Percentiles rank a stretch among this genome's conserved stretches.
phyloP scores from a whole-genome alignment of 2,329 filamentous ascomycete species.

The Dothiorella sarmentorum region DNA sequence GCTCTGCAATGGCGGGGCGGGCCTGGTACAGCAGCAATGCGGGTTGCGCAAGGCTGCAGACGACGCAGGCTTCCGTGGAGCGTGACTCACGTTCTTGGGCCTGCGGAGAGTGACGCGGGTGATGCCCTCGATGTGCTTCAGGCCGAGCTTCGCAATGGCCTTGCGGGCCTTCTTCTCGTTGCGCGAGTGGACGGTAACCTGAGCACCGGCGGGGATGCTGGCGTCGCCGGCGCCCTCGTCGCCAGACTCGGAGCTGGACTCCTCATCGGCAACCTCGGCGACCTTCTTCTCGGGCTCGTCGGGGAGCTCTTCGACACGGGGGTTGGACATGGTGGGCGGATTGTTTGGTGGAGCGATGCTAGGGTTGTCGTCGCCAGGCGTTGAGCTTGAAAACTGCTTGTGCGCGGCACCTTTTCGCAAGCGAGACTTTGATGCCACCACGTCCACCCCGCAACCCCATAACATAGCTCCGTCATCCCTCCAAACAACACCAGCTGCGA shows the following conservation, averaged over 20 bases:
- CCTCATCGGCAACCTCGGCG: conserved; percentile 70
- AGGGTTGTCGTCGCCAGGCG: conserved; percentile 19
- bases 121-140: conserved; percentile 95
- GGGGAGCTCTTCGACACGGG: conserved; percentile 94
- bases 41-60: background rate
- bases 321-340: conserved; percentile 80
- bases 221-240: conserved; percentile 62
- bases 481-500: background rate
- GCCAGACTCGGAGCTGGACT: conserved; percentile 70
- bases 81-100: conserved; percentile 89
- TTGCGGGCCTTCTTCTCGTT: conserved; percentile 99
- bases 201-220: conserved; percentile 76
- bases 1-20: background rate
- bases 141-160: conserved; percentile 95
- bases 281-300: conserved; percentile 80
- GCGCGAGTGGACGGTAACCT: conserved; percentile 90
- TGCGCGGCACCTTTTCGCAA: conserved; percentile 12
- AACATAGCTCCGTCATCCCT: background rate
- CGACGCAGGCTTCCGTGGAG: background rate
- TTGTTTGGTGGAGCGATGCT: conserved; percentile 26
- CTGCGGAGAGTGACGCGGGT: conserved; percentile 96
- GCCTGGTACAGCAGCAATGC: background rate
- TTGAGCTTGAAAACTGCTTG: conserved; percentile 18
- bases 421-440: conserved; percentile 17
- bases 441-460: conserved; percentile 7